A percentile compares a stretch with the other conserved stretches of the same genome.
Evolutionary conservation across 495 filamentous ascomycete genomes (phyloP).

Genomic region (Elaphomyces granulatus): DNA sequence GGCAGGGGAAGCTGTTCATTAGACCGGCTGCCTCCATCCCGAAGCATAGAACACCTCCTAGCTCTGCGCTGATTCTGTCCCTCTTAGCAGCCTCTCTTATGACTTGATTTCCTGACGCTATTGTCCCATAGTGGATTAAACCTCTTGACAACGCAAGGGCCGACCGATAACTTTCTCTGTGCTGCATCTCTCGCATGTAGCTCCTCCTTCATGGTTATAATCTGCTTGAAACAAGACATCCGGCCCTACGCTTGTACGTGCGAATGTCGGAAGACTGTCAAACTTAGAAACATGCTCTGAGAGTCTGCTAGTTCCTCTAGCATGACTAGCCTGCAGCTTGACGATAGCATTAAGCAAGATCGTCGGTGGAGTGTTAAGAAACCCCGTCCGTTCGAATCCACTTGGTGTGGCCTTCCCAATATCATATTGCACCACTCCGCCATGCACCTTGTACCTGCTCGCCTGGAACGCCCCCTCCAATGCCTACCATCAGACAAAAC

Average conservation of each 20-base stretch:
- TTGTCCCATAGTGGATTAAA: slow-evolving; percentile 15
- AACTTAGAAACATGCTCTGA: background rate
- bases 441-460: background rate
- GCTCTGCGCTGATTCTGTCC: slow-evolving; percentile 6
- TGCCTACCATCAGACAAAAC: slow-evolving; percentile 34
- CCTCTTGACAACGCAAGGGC: background rate
- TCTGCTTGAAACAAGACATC: slow-evolving; percentile 13
- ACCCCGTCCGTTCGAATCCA: slow-evolving; percentile 18
- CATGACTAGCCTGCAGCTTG: background rate
- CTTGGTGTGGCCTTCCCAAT: slow-evolving; percentile 15
- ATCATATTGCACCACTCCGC: slow-evolving; percentile 11
- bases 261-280: slow-evolving; percentile 3
- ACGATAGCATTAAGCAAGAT: background rate
- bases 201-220: slow-evolving; percentile 8
- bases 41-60: slow-evolving; percentile 5
- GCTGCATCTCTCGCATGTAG: slow-evolving; percentile 10
- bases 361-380: background rate
- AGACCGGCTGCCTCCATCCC: too few species aligned
- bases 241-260: background rate
- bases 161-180: slow-evolving; percentile 1
- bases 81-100: slow-evolving; percentile 11
- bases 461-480: slow-evolving; percentile 26
- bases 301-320: background rate
- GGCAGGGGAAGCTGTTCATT: slow-evolving; percentile 15
- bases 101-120: slow-evolving; percentile 16